phyloP scores from a whole-genome alignment of 805 yeast species.

The Blastobotrys muscicola region DNA sequence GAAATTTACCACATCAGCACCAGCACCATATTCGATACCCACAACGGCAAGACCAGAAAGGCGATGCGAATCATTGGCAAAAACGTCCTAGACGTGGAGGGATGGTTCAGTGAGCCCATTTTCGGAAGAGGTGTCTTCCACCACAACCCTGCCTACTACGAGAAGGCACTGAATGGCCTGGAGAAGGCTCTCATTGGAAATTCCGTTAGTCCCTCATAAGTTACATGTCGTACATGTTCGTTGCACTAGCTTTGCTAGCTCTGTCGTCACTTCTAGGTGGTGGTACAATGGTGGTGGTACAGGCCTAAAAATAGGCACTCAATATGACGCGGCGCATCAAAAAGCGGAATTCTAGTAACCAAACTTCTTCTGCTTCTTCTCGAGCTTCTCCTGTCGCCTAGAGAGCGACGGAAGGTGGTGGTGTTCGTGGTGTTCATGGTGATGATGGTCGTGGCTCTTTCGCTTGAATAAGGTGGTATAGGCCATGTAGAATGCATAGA shows the following conservation, averaged over 20 bases:
- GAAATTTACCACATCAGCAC: slow-evolving; percentile 25
- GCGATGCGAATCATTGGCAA: slow-evolving; percentile 24
- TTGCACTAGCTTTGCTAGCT: too few relatives aligned
- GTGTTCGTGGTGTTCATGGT: too few relatives aligned
- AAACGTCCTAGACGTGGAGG: slow-evolving; percentile 23
- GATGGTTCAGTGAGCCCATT: slow-evolving; percentile 26
- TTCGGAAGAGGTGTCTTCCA: slow-evolving; percentile 27
- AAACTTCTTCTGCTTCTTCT: slow-evolving; percentile 19
- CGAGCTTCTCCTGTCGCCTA: slow-evolving; percentile 34
- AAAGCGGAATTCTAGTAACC: neutral
- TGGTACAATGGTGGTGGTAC: too few relatives aligned
- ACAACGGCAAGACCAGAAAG: slow-evolving; percentile 18
- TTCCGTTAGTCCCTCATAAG: slow-evolving; percentile 3
- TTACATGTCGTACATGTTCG: too few relatives aligned
- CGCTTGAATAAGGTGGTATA: slow-evolving; percentile 30
- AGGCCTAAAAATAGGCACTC: too few relatives aligned
- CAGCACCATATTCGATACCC: slow-evolving; percentile 21
- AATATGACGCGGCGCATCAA: too few relatives aligned
- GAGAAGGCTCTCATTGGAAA: slow-evolving; percentile 14
- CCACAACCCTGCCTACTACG: slow-evolving; percentile 28
- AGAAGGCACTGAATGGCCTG: slow-evolving; percentile 22
- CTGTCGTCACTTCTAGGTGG: too few relatives aligned
- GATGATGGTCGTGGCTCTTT: slow-evolving; percentile 6
- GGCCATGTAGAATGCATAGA: slow-evolving; percentile 40
- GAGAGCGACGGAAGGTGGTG: slow-evolving; percentile 3